Evolutionary conservation across 2,329 filamentous ascomycete genomes (phyloP).

Genomic region (Penicillium sumatraense): DNA sequence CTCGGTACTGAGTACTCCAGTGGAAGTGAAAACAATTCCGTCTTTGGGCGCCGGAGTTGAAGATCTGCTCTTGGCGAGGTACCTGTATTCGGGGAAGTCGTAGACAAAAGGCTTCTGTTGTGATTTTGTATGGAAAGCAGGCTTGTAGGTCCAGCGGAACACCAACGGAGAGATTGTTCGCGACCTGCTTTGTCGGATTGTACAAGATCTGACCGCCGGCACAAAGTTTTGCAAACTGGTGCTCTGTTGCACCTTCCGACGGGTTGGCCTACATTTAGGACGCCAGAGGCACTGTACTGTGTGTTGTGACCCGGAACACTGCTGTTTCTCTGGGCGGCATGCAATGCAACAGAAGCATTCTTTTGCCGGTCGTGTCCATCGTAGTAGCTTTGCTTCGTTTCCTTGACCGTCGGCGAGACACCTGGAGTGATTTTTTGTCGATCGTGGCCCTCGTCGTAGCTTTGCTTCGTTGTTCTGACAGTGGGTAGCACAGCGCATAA

Average conservation of each 20-base stretch:
- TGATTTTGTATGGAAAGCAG: neutral
- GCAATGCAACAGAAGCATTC: neutral
- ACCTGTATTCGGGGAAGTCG: neutral
- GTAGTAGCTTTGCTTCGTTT: neutral
- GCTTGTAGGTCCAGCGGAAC: neutral
- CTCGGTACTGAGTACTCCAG: neutral
- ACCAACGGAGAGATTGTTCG: conserved; percentile 12
- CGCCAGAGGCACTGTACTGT: neutral
- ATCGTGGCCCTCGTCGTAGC: conserved; percentile 3
- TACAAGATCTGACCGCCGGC: neutral
- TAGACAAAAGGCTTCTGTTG: neutral
- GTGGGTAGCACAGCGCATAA: conserved; percentile 2
- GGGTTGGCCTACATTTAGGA: neutral
- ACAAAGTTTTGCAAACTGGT: neutral
- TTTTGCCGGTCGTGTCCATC: conserved; percentile 6
- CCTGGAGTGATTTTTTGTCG: neutral
- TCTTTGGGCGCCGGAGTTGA: conserved; percentile 5
- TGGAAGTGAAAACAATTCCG: neutral
- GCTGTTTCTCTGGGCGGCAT: conserved; percentile 1
- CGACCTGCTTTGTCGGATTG: neutral
- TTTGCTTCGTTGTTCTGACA: neutral
- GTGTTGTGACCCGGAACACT: conserved; percentile 1
- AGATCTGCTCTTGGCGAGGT: neutral
- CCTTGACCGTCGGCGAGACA: neutral
- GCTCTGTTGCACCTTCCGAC: neutral